A percentile compares a stretch with the other conserved stretches of the same genome.
These are phyloP conservation scores for Tetradesmus obliquus DNA, from an alignment of 139 green algal genomes.

Conservation along the genomic window DNA sequence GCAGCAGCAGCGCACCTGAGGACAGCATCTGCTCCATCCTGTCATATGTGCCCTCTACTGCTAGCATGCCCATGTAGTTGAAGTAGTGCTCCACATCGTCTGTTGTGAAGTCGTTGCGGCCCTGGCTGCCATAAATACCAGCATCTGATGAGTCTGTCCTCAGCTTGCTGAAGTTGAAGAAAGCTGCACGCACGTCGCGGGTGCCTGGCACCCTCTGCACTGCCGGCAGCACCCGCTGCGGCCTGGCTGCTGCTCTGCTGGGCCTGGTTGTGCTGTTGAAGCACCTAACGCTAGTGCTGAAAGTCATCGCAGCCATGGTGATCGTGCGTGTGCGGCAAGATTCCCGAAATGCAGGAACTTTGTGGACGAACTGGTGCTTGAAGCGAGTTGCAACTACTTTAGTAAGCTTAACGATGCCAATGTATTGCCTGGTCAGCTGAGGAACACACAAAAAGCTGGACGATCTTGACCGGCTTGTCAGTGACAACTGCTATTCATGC, in stretches of 20 bases:
- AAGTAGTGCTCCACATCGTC: constrained; percentile 97
- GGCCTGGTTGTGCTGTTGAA: background rate
- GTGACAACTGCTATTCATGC: background rate
- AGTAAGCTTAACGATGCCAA: background rate
- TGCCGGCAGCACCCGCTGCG: background rate
- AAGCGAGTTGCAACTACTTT: background rate
- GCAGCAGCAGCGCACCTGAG: constrained; percentile 19
- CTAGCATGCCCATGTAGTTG: constrained; percentile 98
- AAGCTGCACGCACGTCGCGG: constrained; percentile 43
- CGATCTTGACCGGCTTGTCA: background rate
- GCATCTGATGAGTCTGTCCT: constrained; percentile 53
- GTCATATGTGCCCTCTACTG: constrained; percentile 92
- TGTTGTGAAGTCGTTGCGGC: constrained; percentile 74
- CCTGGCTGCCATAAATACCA: constrained; percentile 70
- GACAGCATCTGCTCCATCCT: constrained; percentile 81
- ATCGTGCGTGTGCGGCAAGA: background rate
- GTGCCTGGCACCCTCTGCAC: constrained; percentile 5
- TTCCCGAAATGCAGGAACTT: background rate
- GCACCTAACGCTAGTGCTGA: background rate
- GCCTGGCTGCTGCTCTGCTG: background rate
- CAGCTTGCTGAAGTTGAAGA: constrained; percentile 85
- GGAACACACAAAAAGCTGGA: background rate
- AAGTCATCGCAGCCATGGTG: background rate
- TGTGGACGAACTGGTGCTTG: background rate
- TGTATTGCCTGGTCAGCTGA: background rate